Conservation (phyloP, 2,329 filamentous ascomycete genomes). For the Fusarium palustre region DNA sequence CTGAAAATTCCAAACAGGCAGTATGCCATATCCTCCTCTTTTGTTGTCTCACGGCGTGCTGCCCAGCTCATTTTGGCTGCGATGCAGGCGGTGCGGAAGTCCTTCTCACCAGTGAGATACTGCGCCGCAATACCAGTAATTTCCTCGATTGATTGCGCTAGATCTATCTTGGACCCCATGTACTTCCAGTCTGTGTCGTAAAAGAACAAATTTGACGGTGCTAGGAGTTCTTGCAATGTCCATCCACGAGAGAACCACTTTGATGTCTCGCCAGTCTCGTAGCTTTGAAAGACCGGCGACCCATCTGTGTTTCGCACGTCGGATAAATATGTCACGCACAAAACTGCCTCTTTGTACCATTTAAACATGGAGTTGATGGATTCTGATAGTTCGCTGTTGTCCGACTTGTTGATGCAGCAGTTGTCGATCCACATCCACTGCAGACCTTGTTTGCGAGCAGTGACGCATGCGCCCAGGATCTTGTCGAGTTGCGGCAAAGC, state of each 20-base stretch:
- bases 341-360: conserved; percentile 9
- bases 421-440: conserved; percentile 11
- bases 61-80: conserved; percentile 14
- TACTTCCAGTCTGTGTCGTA: conserved; percentile 3
- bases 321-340: conserved; percentile 3
- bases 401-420: conserved; percentile 5
- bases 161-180: background rate
- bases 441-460: background rate
- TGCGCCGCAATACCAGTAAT: background rate
- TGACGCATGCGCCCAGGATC: background rate
- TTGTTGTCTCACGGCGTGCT: background rate
- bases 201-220: background rate
- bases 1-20: conserved; percentile 4
- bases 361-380: conserved; percentile 9
- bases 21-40: conserved; percentile 4
- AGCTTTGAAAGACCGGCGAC: background rate
- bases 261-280: background rate
- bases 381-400: background rate
- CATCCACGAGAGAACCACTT: conserved; percentile 9
- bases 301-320: background rate
- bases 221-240: conserved; percentile 5
- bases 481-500: background rate
- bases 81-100: background rate
- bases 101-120: background rate
- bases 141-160: background rate